Evolutionary conservation across 495 filamentous ascomycete genomes (phyloP).

Genomic region (Talaromyces liani): DNA sequence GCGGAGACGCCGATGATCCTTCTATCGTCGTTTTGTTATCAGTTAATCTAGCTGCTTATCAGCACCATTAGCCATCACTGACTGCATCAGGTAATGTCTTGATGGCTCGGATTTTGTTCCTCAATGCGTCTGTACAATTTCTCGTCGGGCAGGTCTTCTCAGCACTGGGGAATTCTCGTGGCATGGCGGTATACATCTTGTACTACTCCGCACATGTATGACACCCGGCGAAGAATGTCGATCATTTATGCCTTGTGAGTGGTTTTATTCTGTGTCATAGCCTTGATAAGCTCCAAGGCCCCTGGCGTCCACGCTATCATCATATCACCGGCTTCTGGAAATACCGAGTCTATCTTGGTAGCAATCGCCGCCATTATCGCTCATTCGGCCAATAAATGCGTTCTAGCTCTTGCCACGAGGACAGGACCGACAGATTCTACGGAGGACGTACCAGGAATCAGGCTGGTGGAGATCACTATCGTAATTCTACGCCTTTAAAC

Average conservation of each 20-base stretch:
- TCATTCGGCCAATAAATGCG: neutral
- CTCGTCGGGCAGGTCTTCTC: neutral
- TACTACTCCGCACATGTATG: neutral
- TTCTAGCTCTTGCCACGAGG: neutral
- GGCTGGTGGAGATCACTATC: neutral
- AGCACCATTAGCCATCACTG: neutral
- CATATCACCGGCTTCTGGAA: neutral
- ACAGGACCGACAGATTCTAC: neutral
- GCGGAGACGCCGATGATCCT: neutral
- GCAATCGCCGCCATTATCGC: neutral
- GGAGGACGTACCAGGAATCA: neutral
- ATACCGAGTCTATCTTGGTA: neutral
- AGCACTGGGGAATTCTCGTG: neutral
- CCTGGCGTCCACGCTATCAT: neutral
- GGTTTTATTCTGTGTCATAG: neutral
- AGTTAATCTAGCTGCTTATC: neutral
- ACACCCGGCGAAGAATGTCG: neutral
- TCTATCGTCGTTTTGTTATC: neutral
- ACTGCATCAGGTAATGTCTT: neutral
- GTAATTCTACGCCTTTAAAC: neutral
- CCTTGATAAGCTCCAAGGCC: neutral
- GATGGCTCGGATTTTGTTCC: neutral
- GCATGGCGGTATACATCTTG: neutral
- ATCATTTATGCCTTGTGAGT: neutral
- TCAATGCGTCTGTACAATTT: neutral